Base-by-base conservation (phyloP, 1,284 basidiomycete genomes). In the Cryptococcus depauperatus region DNA sequence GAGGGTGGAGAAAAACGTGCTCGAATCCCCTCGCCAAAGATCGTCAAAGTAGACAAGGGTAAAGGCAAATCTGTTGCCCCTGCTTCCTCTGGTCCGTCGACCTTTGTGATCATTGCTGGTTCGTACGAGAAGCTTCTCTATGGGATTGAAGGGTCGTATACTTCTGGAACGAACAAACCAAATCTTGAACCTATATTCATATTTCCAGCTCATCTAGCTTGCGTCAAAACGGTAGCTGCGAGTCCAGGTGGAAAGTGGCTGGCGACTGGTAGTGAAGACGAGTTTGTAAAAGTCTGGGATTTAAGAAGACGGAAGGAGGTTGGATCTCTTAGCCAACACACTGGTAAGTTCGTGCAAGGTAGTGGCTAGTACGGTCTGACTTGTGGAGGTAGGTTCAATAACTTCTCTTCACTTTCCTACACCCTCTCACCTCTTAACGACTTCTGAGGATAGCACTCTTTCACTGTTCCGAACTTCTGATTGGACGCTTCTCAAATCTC, bases 271-370 rank as follows among this genome's bases (percentile, higher is more conserved):
- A 90, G 87, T 52, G 81, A 86, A 26, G 93, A 98, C 66, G 93
- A 97, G 72, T 85, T 91, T 45, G 76, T 97, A 62, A 96, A 96
- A 68, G 83, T 97, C n/a, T 97, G 93, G 93, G 91, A 97, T 73
- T 68, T 97, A 52, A 77, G 83, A 44, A 76, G 89, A 63, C 74
- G 82, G 61, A 92, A 92, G 66, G 93, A 97, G 69, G 80, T 98
- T 35, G 93, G 93, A 27, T 85, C 84, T 28, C 73, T 98, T 44
- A 85, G 86, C 75, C 89, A 95, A 50, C 91, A 95, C 67, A 79
- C 88, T 75, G 91, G 90, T 89, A 54, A 44, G 76, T 74, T 26
- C 11, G 8, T 21, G 22, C 37, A 26, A 33, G 11, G n/a, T 33
- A 16, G 21, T 34, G 44, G 37, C 41, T 22, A 16, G 19, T 22